phyloP scores from a whole-genome alignment of 2,329 filamentous ascomycete genomes.

The Lojkania enalia region DNA sequence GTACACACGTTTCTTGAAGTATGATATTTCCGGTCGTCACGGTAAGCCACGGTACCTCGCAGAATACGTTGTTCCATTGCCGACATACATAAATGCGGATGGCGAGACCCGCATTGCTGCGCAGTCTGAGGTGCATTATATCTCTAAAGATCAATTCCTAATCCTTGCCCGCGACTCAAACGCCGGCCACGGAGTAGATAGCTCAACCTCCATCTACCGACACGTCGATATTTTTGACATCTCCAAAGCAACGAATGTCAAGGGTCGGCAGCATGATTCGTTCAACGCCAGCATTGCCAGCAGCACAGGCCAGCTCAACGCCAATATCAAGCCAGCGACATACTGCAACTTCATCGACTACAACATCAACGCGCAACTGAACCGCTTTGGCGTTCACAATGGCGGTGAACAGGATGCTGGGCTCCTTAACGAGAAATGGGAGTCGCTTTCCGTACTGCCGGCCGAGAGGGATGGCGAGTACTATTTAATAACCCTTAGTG shows the following conservation, averaged over 20 bases:
- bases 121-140: constrained; percentile 69
- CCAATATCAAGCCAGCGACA: constrained; percentile 51
- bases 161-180: constrained; percentile 66
- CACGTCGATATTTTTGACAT: constrained; percentile 72
- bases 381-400: constrained; percentile 69
- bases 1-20: constrained; percentile 65
- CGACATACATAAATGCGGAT: too few relatives aligned
- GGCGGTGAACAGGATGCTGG: constrained; percentile 62
- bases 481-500: constrained; percentile 68
- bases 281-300: constrained; percentile 51
- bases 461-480: constrained; percentile 63
- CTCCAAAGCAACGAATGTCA: constrained; percentile 62
- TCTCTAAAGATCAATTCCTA: constrained; percentile 67
- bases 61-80: constrained; percentile 69
- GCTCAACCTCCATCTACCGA: constrained; percentile 62
- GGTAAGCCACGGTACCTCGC: constrained; percentile 51
- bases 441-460: constrained; percentile 66
- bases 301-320: constrained; percentile 28
- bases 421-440: constrained; percentile 78
- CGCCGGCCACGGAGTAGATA: constrained; percentile 60
- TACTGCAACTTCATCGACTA: constrained; percentile 71
- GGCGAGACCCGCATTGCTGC: constrained; percentile 61
- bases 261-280: constrained; percentile 44
- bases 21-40: too few relatives aligned
- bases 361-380: constrained; percentile 67